Conservation (phyloP, 2,329 filamentous ascomycete species). For the Diaporthe citriasiana region DNA sequence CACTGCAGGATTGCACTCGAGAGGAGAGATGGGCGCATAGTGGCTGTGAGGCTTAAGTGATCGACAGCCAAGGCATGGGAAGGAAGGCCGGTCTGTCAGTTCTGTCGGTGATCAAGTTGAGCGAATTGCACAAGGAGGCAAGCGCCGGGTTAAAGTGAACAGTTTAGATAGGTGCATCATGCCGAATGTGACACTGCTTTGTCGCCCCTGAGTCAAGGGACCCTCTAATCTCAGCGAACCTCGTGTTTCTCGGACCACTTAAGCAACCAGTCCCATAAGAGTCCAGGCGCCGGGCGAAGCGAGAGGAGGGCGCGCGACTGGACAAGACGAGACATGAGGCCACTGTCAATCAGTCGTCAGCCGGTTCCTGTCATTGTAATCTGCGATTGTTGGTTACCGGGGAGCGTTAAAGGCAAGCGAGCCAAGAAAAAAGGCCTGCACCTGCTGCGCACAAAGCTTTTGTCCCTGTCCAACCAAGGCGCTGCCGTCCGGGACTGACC, state of each 20-base stretch:
- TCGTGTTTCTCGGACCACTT: constrained; percentile 24
- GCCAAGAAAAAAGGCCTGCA: constrained; percentile 24
- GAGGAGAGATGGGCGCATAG: not conserved
- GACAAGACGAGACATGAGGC: constrained; percentile 8
- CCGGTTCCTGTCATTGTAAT: constrained; percentile 16
- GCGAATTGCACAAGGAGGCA: constrained; percentile 1
- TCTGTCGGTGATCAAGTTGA: not conserved
- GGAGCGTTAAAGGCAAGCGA: not conserved
- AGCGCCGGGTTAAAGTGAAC: constrained; percentile 8
- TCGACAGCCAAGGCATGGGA: constrained; percentile 4
- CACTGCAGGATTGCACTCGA: not conserved
- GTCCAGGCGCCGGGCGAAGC: constrained; percentile 17
- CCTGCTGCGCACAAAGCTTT: not conserved
- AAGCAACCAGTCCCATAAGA: constrained; percentile 26
- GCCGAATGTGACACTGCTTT: constrained; percentile 13
- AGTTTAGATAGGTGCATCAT: constrained; percentile 7
- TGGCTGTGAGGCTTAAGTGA: constrained; percentile 9
- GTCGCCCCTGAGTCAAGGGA: constrained; percentile 34
- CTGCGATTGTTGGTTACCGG: constrained; percentile 16
- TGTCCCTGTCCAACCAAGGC: constrained; percentile 27
- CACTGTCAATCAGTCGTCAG: not conserved
- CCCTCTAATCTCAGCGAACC: constrained; percentile 18
- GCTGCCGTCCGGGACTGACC: constrained; percentile 3
- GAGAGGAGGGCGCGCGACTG: constrained; percentile 18
- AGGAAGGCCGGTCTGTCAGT: not conserved